phyloP scores from a whole-genome alignment of 805 yeast genomes.

The Wickerhamiella azyma region DNA sequence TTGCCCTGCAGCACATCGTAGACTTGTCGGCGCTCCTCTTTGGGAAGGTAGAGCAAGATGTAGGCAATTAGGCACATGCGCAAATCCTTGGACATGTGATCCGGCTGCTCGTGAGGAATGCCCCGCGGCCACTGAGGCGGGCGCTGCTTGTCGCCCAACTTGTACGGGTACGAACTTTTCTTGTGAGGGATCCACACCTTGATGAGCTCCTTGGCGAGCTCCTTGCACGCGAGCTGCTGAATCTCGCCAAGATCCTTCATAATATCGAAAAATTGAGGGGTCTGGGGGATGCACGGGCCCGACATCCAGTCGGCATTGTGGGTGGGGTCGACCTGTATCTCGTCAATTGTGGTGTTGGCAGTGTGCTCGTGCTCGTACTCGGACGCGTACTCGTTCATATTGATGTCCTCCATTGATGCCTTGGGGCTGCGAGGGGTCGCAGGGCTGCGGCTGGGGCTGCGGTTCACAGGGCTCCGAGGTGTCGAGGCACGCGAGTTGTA shows the following conservation, averaged over 20 bases:
- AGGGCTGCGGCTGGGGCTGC: too few species aligned
- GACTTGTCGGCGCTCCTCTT: neutral
- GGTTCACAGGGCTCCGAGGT: too few species aligned
- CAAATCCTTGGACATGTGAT: slow-evolving; percentile 49
- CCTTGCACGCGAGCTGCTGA: slow-evolving; percentile 45
- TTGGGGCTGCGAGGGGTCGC: too few species aligned
- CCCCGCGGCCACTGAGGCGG: slow-evolving; percentile 63
- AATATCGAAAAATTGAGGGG: neutral
- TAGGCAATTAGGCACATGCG: slow-evolving; percentile 34
- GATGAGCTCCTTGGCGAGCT: slow-evolving; percentile 56
- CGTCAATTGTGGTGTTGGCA: neutral
- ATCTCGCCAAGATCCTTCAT: slow-evolving; percentile 26
- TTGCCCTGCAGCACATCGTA: neutral
- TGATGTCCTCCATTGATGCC: too few species aligned
- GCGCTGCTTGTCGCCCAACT: slow-evolving; percentile 32
- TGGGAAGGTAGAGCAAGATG: slow-evolving; percentile 14
- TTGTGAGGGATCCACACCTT: slow-evolving; percentile 50
- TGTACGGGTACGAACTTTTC: slow-evolving; percentile 51
- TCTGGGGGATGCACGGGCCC: neutral
- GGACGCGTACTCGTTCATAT: too few species aligned
- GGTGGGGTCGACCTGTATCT: too few species aligned
- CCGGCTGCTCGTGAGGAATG: slow-evolving; percentile 57
- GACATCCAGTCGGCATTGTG: neutral
- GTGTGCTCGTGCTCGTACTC: too few species aligned
- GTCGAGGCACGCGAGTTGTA: too few species aligned